These are phyloP conservation scores for Lichtheimia corymbifera DNA, from an alignment of 371 early-diverging fungal species.

Conservation along the genomic window DNA sequence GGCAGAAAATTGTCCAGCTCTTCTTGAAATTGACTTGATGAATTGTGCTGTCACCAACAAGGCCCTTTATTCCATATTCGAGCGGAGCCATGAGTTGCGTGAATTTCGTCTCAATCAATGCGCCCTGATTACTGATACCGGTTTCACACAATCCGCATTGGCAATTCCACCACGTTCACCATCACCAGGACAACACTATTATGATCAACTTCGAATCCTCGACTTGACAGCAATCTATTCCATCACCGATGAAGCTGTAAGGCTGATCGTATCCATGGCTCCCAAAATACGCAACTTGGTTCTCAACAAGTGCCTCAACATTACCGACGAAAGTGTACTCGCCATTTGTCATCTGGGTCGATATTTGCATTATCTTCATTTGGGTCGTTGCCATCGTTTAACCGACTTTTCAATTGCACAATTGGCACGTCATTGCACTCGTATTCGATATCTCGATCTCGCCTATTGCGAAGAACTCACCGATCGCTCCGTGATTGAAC, in stretches of 20 bases:
- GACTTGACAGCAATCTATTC: slow-evolving; percentile 54
- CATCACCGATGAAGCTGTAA: slow-evolving; percentile 57
- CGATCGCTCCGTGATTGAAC: slow-evolving; percentile 54
- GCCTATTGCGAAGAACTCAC: slow-evolving; percentile 60
- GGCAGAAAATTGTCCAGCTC: slow-evolving; percentile 50
- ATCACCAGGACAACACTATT: slow-evolving; percentile 16
- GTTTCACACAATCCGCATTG: slow-evolving; percentile 41
- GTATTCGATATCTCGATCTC: slow-evolving; percentile 66
- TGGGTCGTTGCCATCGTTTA: slow-evolving; percentile 60
- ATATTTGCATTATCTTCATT: slow-evolving; percentile 61
- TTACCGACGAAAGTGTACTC: slow-evolving; percentile 56
- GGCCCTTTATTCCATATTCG: slow-evolving; percentile 47
- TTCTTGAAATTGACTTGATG: slow-evolving; percentile 62
- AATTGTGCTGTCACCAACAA: slow-evolving; percentile 55
- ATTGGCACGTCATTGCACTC: slow-evolving; percentile 55
- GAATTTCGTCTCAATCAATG: slow-evolving; percentile 56
- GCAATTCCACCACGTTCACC: slow-evolving; percentile 2
- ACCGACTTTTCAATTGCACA: slow-evolving; percentile 56
- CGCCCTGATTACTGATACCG: slow-evolving; percentile 44
- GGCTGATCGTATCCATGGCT: slow-evolving; percentile 50
- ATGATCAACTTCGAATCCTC: slow-evolving; percentile 62
- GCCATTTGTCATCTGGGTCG: slow-evolving; percentile 54
- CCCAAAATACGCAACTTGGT: slow-evolving; percentile 62
- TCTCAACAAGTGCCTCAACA: slow-evolving; percentile 58
- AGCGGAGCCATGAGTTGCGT: slow-evolving; percentile 49